Evolutionary conservation across 257 asterid genomes (phyloP).

Genomic region (Solanum medicagineum): DNA sequence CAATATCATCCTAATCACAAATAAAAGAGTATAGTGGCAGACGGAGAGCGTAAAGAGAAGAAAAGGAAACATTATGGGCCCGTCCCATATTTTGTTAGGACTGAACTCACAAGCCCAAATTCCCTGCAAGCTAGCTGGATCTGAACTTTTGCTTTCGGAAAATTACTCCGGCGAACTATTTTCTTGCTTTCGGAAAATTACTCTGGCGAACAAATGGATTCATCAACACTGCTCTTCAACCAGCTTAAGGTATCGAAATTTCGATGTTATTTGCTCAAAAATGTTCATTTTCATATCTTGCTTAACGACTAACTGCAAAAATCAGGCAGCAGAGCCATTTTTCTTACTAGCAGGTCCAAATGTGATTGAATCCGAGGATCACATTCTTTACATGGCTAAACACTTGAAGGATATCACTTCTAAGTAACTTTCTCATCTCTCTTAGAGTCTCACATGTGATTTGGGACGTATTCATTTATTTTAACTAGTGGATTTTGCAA

Average conservation of each 20-base stretch:
- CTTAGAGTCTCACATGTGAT: neutral
- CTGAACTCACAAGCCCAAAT: neutral
- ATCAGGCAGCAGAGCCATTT: constrained; percentile 74
- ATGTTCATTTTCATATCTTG: neutral
- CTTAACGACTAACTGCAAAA: neutral
- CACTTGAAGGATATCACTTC: constrained; percentile 46
- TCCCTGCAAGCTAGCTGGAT: neutral
- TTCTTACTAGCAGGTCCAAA: constrained; percentile 88
- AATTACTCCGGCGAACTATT: neutral
- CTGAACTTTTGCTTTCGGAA: neutral
- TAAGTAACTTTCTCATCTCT: constrained; percentile 17
- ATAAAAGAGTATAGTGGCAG: too few species aligned
- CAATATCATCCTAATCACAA: too few species aligned
- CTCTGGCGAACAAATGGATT: constrained; percentile 25
- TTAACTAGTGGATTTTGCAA: neutral
- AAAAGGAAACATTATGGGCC: neutral
- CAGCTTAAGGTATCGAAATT: constrained; percentile 57
- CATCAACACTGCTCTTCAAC: constrained; percentile 50
- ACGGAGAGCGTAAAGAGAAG: too few species aligned
- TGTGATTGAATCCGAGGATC: constrained; percentile 89
- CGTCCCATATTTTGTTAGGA: neutral
- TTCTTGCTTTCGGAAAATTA: neutral
- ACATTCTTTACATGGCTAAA: constrained; percentile 68
- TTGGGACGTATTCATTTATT: neutral
- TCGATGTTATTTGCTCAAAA: neutral